Conservation (phyloP, 441 rosid genomes). For the Erysimum pusillum region DNA sequence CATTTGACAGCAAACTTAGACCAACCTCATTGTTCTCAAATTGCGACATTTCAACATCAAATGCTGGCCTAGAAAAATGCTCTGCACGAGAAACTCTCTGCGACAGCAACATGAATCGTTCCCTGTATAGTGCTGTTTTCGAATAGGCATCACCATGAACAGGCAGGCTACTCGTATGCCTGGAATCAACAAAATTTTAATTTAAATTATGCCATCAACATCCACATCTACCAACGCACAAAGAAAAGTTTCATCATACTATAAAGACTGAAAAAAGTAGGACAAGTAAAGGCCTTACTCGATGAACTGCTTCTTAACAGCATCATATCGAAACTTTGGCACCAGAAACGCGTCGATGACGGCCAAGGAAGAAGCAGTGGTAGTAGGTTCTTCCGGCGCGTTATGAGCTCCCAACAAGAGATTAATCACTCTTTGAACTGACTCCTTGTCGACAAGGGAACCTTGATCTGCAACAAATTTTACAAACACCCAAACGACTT, state of each 20-base stretch:
- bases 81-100: constrained; percentile 90
- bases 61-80: constrained; percentile 80
- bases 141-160: constrained; percentile 84
- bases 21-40: constrained; percentile 82
- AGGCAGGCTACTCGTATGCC: constrained; percentile 69
- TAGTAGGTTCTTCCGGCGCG: constrained; percentile 61
- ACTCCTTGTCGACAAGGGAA: constrained; percentile 73
- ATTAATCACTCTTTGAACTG: constrained; percentile 62
- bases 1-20: constrained; percentile 6
- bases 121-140: constrained; percentile 74
- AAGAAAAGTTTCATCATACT: background rate
- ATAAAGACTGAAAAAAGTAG: background rate
- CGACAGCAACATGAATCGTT: constrained; percentile 72
- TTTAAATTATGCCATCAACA: background rate
- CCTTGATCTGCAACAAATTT: constrained; percentile 62
- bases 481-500: background rate
- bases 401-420: constrained; percentile 70
- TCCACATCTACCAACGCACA: background rate
- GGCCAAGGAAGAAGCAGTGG: constrained; percentile 56
- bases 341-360: constrained; percentile 80
- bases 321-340: constrained; percentile 80
- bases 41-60: constrained; percentile 66
- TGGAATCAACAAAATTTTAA: constrained; percentile 33
- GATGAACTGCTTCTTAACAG: constrained; percentile 78
- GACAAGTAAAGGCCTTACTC: constrained; percentile 54